phyloP scores from a whole-genome alignment of 176 grass and related monocot genomes.

The Dendrocalamus sinicus region DNA sequence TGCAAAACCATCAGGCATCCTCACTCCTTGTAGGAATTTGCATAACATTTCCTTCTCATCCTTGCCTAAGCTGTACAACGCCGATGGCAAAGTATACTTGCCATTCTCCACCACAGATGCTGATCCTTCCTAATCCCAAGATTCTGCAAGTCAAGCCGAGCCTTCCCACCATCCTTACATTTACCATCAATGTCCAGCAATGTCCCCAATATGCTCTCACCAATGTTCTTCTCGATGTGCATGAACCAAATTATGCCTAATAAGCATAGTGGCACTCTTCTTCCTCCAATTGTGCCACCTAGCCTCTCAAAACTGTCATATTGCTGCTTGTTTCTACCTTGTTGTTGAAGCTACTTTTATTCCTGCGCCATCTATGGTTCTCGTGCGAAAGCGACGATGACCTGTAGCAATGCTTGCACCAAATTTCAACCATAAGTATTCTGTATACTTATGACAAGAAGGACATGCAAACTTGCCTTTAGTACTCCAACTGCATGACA shows the following conservation, averaged over 20 bases:
- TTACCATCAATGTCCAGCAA: conserved; percentile 24
- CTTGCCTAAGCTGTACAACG: conserved; percentile 14
- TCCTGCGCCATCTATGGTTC: neutral
- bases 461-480: neutral
- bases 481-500: neutral
- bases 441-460: neutral
- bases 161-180: neutral
- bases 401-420: neutral
- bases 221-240: neutral
- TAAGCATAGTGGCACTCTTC: neutral
- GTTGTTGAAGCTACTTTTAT: neutral
- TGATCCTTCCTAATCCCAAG: conserved; percentile 5
- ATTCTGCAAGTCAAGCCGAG: conserved; percentile 7
- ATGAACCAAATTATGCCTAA: neutral
- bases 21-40: conserved; percentile 18
- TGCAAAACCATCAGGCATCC: conserved; percentile 26
- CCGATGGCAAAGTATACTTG: neutral
- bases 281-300: neutral
- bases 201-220: conserved; percentile 2
- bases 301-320: neutral
- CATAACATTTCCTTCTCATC: neutral
- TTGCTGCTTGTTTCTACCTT: neutral
- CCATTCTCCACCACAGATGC: neutral
- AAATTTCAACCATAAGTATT: neutral
- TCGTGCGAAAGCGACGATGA: no score